Percentiles rank a stretch among this genome's conserved stretches.
Evolutionary conservation across 306 rosid genomes (phyloP).

Genomic region (Mimosa bimucronata): DNA sequence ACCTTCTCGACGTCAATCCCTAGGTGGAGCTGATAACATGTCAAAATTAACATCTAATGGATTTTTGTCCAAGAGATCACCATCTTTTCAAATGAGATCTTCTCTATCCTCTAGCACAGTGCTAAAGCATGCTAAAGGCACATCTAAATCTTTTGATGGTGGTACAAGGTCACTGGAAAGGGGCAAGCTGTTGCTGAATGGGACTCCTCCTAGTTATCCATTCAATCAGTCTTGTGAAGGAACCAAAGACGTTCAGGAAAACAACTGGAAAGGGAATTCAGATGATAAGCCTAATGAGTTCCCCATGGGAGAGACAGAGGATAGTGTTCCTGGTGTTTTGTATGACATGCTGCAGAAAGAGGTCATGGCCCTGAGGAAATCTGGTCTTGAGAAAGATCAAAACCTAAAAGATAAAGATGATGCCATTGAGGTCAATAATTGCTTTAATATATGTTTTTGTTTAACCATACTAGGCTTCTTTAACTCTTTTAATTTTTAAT

Average conservation of each 20-base stretch:
- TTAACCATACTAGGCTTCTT: constrained; percentile 25
- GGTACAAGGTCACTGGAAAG: constrained; percentile 94
- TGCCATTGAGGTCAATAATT: constrained; percentile 81
- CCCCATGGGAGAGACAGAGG: constrained; percentile 65
- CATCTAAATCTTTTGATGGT: constrained; percentile 98
- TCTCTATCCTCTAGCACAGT: constrained; percentile 82
- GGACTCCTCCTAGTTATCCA: constrained; percentile 68
- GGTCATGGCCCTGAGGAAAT: constrained; percentile 87
- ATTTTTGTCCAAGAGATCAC: constrained; percentile 75
- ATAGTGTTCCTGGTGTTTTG: constrained; percentile 83
- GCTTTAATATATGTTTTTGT: constrained; percentile 28
- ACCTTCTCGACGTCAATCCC: constrained; percentile 94
- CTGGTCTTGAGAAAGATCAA: constrained; percentile 97
- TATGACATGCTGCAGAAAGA: constrained; percentile 96
- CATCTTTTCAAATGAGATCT: constrained; percentile 73
- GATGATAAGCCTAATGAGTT: constrained; percentile 83
- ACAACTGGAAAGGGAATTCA: constrained; percentile 73
- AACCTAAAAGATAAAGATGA: constrained; percentile 97
- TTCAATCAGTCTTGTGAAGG: constrained; percentile 83
- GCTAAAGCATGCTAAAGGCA: constrained; percentile 93
- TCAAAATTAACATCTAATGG: constrained; percentile 84
- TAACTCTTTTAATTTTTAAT: background rate
- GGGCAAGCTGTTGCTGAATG: constrained; percentile 80
- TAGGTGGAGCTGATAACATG: constrained; percentile 91
- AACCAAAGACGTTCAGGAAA: constrained; percentile 58